Percentiles rank a stretch among this genome's conserved stretches.
Conservation (phyloP, 495 filamentous ascomycete genomes). For the Durotheca rogersii region DNA sequence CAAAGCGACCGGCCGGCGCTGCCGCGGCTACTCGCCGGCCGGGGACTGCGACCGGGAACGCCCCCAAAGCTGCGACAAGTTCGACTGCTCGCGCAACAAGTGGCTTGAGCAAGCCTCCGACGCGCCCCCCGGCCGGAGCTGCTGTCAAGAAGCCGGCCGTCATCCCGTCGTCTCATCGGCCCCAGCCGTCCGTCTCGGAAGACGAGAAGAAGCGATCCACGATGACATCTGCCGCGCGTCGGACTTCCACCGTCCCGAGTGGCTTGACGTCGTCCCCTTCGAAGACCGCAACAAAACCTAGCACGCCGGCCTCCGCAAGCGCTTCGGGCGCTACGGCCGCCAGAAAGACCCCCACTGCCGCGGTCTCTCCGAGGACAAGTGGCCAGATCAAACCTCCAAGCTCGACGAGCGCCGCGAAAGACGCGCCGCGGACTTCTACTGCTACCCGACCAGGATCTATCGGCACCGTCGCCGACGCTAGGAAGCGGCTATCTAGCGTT, state of each 20-base stretch:
- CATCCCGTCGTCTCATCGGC: constrained; percentile 41
- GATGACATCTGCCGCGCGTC: constrained; percentile 42
- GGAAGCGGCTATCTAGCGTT: constrained; percentile 51
- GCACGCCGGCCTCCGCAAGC: too few species aligned
- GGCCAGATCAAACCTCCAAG: constrained; percentile 31
- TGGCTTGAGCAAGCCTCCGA: constrained; percentile 41
- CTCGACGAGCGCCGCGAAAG: constrained; percentile 32
- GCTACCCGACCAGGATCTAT: constrained; percentile 35
- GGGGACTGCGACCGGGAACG: constrained; percentile 32
- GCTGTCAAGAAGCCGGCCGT: constrained; percentile 41
- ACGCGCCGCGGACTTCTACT: constrained; percentile 27
- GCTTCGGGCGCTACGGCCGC: constrained; percentile 40
- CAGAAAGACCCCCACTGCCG: constrained; percentile 41
- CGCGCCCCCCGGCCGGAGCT: constrained; percentile 37
- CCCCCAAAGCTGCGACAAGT: constrained; percentile 43
- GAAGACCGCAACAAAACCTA: constrained; percentile 42
- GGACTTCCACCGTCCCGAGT: constrained; percentile 39
- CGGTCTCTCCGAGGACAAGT: constrained; percentile 33
- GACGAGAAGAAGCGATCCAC: constrained; percentile 49
- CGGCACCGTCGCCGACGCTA: constrained; percentile 45
- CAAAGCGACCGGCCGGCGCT: constrained; percentile 37
- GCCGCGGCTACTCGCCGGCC: constrained; percentile 33
- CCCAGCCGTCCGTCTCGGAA: constrained; percentile 48
- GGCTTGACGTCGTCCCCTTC: constrained; percentile 41
- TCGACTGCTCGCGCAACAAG: constrained; percentile 41